Evolutionary conservation across 202 grass and related monocot species (phyloP).

Genomic region (Saccharum hybrid): DNA sequence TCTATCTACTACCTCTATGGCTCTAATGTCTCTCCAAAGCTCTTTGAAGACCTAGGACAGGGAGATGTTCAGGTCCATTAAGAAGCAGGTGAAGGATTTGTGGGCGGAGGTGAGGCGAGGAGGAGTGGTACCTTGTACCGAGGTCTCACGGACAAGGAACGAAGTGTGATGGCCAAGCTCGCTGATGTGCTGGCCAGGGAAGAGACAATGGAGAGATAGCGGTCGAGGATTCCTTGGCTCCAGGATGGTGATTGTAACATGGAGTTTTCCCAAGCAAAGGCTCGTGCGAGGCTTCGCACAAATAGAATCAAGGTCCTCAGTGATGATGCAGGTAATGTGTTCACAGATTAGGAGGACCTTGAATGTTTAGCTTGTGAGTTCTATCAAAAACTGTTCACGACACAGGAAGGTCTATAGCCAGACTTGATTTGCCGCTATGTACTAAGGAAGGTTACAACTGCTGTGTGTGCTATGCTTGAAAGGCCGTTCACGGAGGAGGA

Average conservation of each 20-base stretch:
- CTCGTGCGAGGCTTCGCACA: accelerated
- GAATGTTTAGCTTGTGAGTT: neutral
- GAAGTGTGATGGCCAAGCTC: accelerated
- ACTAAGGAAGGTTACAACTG: neutral
- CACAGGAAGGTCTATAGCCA: neutral
- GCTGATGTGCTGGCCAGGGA: neutral
- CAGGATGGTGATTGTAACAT: neutral
- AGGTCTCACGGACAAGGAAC: neutral
- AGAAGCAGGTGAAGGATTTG: neutral
- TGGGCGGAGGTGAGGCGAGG: accelerated
- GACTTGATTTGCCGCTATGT: too few species aligned
- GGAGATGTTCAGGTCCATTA: neutral
- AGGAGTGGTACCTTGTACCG: neutral
- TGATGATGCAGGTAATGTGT: too few species aligned
- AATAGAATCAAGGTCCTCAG: neutral
- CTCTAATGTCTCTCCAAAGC: neutral
- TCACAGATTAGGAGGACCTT: neutral
- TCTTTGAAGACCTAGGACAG: neutral
- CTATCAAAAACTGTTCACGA: neutral
- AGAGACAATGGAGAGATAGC: neutral
- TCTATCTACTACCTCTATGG: neutral
- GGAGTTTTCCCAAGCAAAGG: too few species aligned
- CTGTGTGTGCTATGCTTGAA: neutral
- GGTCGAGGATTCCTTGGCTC: neutral
- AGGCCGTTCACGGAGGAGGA: neutral